Percentiles rank a stretch among this genome's conserved stretches.
These are phyloP conservation scores for Sisymbrium irio DNA, from an alignment of 345 rosid species.

Conservation along the genomic window DNA sequence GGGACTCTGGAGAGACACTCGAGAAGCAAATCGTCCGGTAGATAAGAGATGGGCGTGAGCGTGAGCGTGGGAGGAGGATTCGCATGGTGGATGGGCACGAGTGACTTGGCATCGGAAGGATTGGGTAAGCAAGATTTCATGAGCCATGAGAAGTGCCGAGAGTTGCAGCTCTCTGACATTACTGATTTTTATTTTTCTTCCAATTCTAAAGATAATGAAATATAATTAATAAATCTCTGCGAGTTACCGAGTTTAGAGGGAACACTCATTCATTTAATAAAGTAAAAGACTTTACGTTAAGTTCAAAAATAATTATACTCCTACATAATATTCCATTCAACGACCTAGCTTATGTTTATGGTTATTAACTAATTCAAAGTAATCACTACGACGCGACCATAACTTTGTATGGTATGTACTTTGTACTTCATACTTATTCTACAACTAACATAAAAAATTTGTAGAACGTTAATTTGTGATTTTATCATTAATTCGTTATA, in stretches of 20 bases:
- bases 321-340: not conserved
- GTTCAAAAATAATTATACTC: not conserved
- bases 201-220: not conserved
- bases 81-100: constrained; percentile 32
- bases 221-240: not conserved
- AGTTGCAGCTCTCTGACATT: constrained; percentile 81
- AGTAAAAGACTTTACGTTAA: not conserved
- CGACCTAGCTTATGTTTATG: no score
- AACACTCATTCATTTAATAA: not conserved
- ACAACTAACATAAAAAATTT: no score
- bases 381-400: no score
- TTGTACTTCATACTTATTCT: no score
- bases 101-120: constrained; percentile 43
- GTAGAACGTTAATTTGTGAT: no score
- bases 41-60: constrained; percentile 40
- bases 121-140: constrained; percentile 84
- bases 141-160: constrained; percentile 90
- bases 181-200: not conserved
- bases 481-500: no score
- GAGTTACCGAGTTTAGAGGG: no score
- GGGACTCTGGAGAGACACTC: constrained; percentile 78
- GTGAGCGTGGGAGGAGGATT: not conserved
- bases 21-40: constrained; percentile 78
- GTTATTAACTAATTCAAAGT: no score
- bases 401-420: no score